phyloP scores from a whole-genome alignment of 169 alveolate genomes.

The Plasmodium vinckei region DNA sequence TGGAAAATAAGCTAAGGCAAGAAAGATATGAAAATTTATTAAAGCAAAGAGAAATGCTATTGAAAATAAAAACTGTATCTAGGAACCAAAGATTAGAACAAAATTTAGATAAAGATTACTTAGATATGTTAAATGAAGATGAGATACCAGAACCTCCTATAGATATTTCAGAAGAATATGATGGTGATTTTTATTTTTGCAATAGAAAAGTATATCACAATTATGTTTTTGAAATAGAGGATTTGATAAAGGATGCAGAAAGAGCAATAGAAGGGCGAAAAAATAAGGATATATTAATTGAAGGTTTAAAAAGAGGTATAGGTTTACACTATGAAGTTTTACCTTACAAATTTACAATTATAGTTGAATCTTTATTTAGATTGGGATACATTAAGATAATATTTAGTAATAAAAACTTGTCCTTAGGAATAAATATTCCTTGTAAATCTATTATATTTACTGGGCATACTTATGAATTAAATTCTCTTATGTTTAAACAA shows the following conservation, averaged over 20 bases:
- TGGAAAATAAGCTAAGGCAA: slow-evolving; percentile 85
- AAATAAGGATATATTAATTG: slow-evolving; percentile 80
- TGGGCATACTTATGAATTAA: slow-evolving; percentile 89
- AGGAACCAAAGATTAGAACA: slow-evolving; percentile 90
- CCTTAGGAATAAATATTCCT: slow-evolving; percentile 95
- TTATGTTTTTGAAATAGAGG: slow-evolving; percentile 85
- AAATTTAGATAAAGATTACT: slow-evolving; percentile 85
- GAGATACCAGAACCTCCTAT: slow-evolving; percentile 88
- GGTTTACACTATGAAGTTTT: slow-evolving; percentile 94
- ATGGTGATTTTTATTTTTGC: slow-evolving; percentile 89
- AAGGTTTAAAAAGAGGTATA: slow-evolving; percentile 91
- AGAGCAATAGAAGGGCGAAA: slow-evolving; percentile 82
- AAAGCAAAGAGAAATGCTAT: slow-evolving; percentile 86
- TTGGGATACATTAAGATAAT: slow-evolving; percentile 89
- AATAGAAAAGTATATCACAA: slow-evolving; percentile 82
- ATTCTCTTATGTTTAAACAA: slow-evolving; percentile 92
- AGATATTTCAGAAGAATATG: slow-evolving; percentile 91
- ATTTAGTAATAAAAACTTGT: slow-evolving; percentile 90
- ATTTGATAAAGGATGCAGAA: slow-evolving; percentile 82
- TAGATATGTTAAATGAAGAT: slow-evolving; percentile 82
- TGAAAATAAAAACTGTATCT: slow-evolving; percentile 84
- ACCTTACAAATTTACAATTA: slow-evolving; percentile 83
- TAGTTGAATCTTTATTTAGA: slow-evolving; percentile 90
- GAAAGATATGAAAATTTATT: slow-evolving; percentile 86
- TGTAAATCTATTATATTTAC: slow-evolving; percentile 90